These are phyloP conservation scores for Mikania micrantha DNA, from an alignment of 129 eudicot species.

Conservation along the genomic window DNA sequence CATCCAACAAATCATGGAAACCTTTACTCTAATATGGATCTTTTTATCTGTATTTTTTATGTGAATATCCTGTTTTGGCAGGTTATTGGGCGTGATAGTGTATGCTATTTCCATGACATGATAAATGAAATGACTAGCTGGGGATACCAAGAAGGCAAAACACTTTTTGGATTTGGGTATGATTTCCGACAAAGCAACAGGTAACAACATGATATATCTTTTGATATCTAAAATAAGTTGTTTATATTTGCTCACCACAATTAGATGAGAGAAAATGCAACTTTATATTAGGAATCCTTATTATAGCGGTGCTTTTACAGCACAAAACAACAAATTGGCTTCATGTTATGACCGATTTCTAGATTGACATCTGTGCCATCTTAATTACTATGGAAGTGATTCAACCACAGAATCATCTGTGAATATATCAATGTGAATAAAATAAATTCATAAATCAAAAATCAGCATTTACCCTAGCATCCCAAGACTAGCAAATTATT, in stretches of 20 bases:
- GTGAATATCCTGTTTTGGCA: conserved; percentile 25
- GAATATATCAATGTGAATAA: not conserved
- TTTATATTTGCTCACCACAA: not conserved
- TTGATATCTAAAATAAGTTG: not conserved
- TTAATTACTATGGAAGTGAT: not conserved
- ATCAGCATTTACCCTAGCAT: not conserved
- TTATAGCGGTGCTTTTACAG: not conserved
- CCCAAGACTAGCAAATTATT: not conserved
- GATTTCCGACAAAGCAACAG: conserved; percentile 98
- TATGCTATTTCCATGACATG: conserved; percentile 94
- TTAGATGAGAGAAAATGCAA: not conserved
- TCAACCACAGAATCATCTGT: not conserved
- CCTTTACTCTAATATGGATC: not conserved
- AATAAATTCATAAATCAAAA: not conserved
- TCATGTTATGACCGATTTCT: not conserved
- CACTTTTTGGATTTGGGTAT: conserved; percentile 95
- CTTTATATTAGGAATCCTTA: not conserved
- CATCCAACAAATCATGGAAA: not conserved
- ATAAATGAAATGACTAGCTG: conserved; percentile 77
- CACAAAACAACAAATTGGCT: not conserved
- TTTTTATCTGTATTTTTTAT: not conserved
- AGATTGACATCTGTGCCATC: not conserved
- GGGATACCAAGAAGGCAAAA: conserved; percentile 96
- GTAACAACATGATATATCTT: conserved; percentile 28
- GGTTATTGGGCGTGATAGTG: conserved; percentile 71